Conservation (phyloP, 805 yeast species). For the Candida tibetensis region DNA sequence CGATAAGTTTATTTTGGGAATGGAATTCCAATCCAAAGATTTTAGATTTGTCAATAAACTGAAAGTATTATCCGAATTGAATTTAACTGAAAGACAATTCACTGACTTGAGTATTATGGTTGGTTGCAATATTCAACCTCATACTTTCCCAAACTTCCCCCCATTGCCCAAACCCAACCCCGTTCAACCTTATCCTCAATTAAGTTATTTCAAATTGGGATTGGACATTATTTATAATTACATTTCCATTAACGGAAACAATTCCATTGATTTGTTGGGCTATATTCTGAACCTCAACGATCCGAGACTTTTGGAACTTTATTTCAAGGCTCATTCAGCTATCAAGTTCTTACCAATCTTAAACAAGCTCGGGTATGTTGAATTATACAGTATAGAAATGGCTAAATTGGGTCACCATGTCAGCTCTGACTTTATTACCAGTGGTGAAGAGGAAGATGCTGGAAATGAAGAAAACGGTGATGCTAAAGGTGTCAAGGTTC, state of each 20-base stretch:
- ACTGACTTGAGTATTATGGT: slow-evolving; percentile 73
- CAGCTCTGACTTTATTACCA: slow-evolving; percentile 16
- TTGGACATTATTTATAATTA: slow-evolving; percentile 38
- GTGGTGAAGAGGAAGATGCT: slow-evolving; percentile 14
- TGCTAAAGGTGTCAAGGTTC: slow-evolving; percentile 39
- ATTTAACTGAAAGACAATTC: slow-evolving; percentile 62
- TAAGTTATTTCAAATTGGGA: slow-evolving; percentile 40
- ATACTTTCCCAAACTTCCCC: slow-evolving; percentile 53
- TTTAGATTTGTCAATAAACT: slow-evolving; percentile 64
- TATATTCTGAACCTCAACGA: slow-evolving; percentile 47
- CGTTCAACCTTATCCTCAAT: slow-evolving; percentile 37
- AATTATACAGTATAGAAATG: slow-evolving; percentile 48
- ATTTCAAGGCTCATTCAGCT: slow-evolving; percentile 66
- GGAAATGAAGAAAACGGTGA: slow-evolving; percentile 9
- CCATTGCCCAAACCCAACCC: slow-evolving; percentile 42
- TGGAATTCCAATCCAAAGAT: slow-evolving; percentile 64
- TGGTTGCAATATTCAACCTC: slow-evolving; percentile 75
- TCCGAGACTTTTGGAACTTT: slow-evolving; percentile 45
- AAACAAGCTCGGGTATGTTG: slow-evolving; percentile 65
- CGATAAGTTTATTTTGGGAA: slow-evolving; percentile 68
- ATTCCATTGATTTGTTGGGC: slow-evolving; percentile 38
- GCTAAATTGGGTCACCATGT: slow-evolving; percentile 28
- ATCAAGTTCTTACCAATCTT: slow-evolving; percentile 73
- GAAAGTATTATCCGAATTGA: slow-evolving; percentile 58
- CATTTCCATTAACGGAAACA: slow-evolving; percentile 24